Evolutionary conservation across 208 protist species (phyloP).

Genomic region (Acanthamoeba lenticulata): DNA sequence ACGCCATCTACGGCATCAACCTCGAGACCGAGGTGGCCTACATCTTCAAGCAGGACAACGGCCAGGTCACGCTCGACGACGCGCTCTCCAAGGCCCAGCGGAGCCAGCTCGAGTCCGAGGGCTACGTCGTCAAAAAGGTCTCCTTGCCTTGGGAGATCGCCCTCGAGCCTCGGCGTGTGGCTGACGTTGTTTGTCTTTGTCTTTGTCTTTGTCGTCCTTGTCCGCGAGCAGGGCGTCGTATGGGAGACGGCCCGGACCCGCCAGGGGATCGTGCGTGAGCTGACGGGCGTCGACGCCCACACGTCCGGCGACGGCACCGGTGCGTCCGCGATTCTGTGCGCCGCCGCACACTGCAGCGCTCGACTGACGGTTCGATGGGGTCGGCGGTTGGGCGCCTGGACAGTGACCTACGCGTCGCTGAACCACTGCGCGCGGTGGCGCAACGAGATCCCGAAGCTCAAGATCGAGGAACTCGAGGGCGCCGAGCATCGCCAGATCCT

Average conservation of each 20-base stretch:
- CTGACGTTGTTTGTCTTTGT: neutral
- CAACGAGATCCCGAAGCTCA: slow-evolving; percentile 13
- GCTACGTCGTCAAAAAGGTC: neutral
- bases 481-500: slow-evolving; percentile 11
- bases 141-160: too few relatives aligned
- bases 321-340: neutral
- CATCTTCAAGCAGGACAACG: neutral
- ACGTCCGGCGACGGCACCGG: neutral
- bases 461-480: slow-evolving; percentile 20
- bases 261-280: slow-evolving; percentile 11
- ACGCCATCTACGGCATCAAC: slow-evolving; percentile 55
- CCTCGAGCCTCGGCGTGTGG: too few relatives aligned
- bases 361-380: too few relatives aligned
- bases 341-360: neutral
- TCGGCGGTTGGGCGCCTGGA: too few relatives aligned
- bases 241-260: neutral
- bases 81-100: neutral
- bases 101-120: neutral
- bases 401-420: slow-evolving; percentile 31
- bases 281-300: neutral
- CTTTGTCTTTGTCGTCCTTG: too few relatives aligned
- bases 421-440: neutral
- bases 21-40: slow-evolving; percentile 40
- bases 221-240: neutral
- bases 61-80: neutral